These are phyloP conservation scores for Suillus occidentalis DNA, from an alignment of 768 basidiomycete genomes.

Conservation along the genomic window DNA sequence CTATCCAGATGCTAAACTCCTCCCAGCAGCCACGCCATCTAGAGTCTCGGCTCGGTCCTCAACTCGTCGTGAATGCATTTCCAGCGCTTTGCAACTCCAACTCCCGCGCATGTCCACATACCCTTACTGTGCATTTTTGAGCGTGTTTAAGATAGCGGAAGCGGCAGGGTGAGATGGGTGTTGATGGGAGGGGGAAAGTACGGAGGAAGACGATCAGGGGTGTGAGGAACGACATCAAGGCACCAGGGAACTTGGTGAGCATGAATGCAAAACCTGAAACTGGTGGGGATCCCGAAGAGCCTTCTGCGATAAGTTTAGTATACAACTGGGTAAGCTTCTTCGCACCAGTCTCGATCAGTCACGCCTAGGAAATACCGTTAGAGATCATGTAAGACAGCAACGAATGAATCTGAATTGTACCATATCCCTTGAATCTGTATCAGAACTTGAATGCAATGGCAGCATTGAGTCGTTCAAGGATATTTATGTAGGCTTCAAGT, in stretches of 20 bases:
- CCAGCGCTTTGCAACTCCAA: conserved; percentile 76
- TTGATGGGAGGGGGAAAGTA: conserved; percentile 70
- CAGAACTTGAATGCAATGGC: conserved; percentile 74
- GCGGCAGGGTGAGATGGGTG: conserved; percentile 84
- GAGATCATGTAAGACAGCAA: background rate
- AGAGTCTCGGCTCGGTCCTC: conserved; percentile 70
- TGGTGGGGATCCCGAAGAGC: conserved; percentile 70
- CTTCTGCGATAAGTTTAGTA: conserved; percentile 87
- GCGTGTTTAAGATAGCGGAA: conserved; percentile 55
- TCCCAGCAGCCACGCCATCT: conserved; percentile 63
- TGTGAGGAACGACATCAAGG: conserved; percentile 50
- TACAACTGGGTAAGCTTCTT: conserved; percentile 81
- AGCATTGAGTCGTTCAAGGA: conserved; percentile 74
- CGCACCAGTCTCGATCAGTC: conserved; percentile 77
- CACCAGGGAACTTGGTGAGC: conserved; percentile 53
- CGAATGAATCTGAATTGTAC: conserved; percentile 29
- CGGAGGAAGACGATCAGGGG: conserved; percentile 72
- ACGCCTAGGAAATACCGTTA: conserved; percentile 41
- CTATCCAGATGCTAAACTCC: conserved; percentile 74
- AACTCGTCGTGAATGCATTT: conserved; percentile 65
- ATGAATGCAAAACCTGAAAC: conserved; percentile 57
- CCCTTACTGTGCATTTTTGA: conserved; percentile 77
- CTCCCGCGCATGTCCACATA: conserved; percentile 85
- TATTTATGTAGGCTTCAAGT: conserved; percentile 55
- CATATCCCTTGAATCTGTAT: conserved; percentile 53